These are phyloP conservation scores for Aphanomyces invadans DNA, from an alignment of 352 stramenopile species.

Conservation along the genomic window DNA sequence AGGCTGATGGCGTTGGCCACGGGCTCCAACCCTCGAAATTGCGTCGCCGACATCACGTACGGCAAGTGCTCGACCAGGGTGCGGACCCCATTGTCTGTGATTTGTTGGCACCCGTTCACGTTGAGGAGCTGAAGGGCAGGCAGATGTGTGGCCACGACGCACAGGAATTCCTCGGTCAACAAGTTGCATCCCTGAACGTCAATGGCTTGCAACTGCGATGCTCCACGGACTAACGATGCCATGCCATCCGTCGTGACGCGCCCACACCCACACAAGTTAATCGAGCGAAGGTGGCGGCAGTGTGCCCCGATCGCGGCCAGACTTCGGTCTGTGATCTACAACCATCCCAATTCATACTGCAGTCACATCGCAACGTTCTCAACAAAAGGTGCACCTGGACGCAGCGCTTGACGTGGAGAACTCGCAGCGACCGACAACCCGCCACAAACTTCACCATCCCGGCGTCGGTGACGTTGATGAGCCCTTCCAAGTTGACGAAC, in stretches of 20 bases:
- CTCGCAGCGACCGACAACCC: conserved; percentile 43
- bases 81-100: conserved; percentile 57
- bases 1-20: conserved; percentile 40
- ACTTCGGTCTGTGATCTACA: conserved; percentile 37
- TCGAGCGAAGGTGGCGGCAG: conserved; percentile 38
- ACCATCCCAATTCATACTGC: no score
- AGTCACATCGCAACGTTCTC: no score
- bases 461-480: conserved; percentile 45
- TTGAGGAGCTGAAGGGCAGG: conserved; percentile 57
- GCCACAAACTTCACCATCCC: conserved; percentile 42
- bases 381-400: no score
- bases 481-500: conserved; percentile 67
- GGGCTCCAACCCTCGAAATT: conserved; percentile 57
- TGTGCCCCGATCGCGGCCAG: conserved; percentile 45
- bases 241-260: conserved; percentile 49
- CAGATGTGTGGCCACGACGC: conserved; percentile 41
- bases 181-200: conserved; percentile 58
- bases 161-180: conserved; percentile 67
- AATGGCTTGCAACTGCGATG: conserved; percentile 46
- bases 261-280: conserved; percentile 61
- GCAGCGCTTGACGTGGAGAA: conserved; percentile 56
- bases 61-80: conserved; percentile 64
- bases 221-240: conserved; percentile 41
- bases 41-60: conserved; percentile 45
- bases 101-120: conserved; percentile 64